Base-by-base conservation (phyloP, 2,329 filamentous ascomycete species). In the Drechslera avenae region DNA sequence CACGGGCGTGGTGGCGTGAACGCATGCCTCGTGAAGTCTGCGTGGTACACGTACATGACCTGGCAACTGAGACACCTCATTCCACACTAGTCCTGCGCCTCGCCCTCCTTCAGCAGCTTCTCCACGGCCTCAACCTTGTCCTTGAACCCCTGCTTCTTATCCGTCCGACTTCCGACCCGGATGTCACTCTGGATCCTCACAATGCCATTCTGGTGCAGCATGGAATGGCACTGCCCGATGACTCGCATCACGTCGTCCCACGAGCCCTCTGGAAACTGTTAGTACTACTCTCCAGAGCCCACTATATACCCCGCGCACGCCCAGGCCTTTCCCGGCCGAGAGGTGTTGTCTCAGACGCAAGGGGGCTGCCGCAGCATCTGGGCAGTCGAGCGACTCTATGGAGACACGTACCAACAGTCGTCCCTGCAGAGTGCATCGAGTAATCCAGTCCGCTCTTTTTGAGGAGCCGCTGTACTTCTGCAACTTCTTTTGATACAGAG, bases 361-460 rank as follows among this genome's bases (percentile, higher is more conserved):
- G 23, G 26, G 26, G 26, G 26, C 19, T 37, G 9, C 39, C 10
- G 4, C 39, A 37, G 17, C 16, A 23, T 36, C 9, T 35, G 14
- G 18, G 31, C 31, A 14, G n/a, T 7, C 16, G n/a, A 46, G 34
- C 26, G 26, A 17, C 23, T 42, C 23, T 17, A 37, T 23, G 17
- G 31, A 23, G 16, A 53, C 9, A 41, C 86, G 51, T 78, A 94
- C 91, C 91, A 47, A 97, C 83, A 0, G 93, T 97, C 0, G 93
- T 97, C 10, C 93, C 94, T 2, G 91, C 92, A 19, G 90, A 92
- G 76, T 97, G 93, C 90, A 97, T 94, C 39, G 83, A 86, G 71
- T 92, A 93, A 58, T 85, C 86, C 56, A 97, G 74, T 2, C 91
- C 91, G 62, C 88, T 94, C 46, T 84, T 85, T 74, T 88, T 86